A percentile compares a stretch with the other conserved stretches of the same genome.
Evolutionary conservation across 179 eudicot species (phyloP).

Genomic region (Carnegiea gigantea): DNA sequence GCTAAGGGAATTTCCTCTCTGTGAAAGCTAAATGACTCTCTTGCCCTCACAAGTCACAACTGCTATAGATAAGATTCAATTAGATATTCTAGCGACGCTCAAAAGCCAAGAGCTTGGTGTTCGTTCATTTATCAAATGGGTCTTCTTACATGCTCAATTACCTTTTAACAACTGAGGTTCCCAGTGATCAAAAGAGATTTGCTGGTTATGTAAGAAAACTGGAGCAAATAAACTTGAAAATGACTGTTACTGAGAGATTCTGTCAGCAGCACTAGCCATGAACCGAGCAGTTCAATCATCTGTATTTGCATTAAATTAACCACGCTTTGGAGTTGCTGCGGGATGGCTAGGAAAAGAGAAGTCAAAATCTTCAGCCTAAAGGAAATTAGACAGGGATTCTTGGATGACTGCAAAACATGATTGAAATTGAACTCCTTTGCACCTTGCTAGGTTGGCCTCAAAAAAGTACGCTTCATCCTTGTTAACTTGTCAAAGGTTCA

Average conservation of each 20-base stretch:
- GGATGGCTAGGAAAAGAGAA: neutral
- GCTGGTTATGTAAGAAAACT: neutral
- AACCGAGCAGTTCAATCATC: no score
- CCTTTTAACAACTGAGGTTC: neutral
- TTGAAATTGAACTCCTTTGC: neutral
- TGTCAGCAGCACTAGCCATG: no score
- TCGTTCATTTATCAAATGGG: no score
- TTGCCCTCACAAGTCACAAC: no score
- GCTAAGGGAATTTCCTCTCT: no score
- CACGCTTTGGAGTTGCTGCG: neutral
- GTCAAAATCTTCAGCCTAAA: neutral
- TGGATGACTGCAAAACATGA: neutral
- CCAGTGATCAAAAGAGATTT: neutral
- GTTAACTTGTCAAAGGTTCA: neutral
- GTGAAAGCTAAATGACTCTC: no score
- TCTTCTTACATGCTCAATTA: neutral
- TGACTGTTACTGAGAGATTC: neutral
- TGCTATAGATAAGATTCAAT: no score
- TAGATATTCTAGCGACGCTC: no score
- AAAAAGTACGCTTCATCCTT: neutral
- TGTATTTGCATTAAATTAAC: neutral
- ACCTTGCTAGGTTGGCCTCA: neutral
- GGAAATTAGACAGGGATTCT: neutral
- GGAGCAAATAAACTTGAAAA: neutral
- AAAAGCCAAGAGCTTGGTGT: no score